Percentiles rank a stretch among this genome's conserved stretches.
Conservation (phyloP, 106 monocot species). For the Allium fistulosum region DNA sequence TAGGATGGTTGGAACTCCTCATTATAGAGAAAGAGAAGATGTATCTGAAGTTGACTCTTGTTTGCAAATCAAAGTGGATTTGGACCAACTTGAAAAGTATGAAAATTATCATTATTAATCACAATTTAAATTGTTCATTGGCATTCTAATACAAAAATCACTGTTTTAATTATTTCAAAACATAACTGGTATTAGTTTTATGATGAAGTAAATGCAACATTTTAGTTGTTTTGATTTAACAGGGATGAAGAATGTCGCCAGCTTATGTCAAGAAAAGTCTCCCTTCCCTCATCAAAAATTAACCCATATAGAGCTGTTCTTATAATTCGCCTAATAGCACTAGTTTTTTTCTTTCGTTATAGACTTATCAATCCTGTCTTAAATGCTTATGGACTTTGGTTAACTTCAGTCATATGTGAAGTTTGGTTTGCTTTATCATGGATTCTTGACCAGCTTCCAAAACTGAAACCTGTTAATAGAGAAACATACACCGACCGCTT, state of each 20-base stretch:
- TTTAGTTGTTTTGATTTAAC: neutral
- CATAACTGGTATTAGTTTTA: neutral
- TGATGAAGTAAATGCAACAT: neutral
- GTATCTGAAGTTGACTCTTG: too few relatives aligned
- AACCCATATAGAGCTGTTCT: conserved; percentile 21
- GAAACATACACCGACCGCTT: conserved; percentile 22
- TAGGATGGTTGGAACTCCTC: too few relatives aligned
- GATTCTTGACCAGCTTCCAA: conserved; percentile 22
- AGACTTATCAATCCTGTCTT: conserved; percentile 14
- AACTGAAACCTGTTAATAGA: conserved; percentile 18
- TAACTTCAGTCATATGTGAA: conserved; percentile 22
- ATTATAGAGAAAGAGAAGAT: too few relatives aligned
- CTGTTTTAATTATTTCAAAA: neutral
- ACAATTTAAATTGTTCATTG: too few relatives aligned
- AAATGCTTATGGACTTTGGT: conserved; percentile 25
- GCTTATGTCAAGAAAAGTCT: conserved; percentile 8
- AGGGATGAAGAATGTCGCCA: conserved; percentile 27
- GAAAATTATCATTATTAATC: too few relatives aligned
- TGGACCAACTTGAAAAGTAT: too few relatives aligned
- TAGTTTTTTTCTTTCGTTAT: conserved; percentile 21
- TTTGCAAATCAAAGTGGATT: too few relatives aligned
- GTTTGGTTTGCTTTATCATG: conserved; percentile 20
- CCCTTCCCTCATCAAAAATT: conserved; percentile 13
- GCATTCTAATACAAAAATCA: neutral
- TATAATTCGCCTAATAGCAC: conserved; percentile 11